Base-by-base conservation (phyloP, 2,329 filamentous ascomycete species). In the Aspergillus versicolor region DNA sequence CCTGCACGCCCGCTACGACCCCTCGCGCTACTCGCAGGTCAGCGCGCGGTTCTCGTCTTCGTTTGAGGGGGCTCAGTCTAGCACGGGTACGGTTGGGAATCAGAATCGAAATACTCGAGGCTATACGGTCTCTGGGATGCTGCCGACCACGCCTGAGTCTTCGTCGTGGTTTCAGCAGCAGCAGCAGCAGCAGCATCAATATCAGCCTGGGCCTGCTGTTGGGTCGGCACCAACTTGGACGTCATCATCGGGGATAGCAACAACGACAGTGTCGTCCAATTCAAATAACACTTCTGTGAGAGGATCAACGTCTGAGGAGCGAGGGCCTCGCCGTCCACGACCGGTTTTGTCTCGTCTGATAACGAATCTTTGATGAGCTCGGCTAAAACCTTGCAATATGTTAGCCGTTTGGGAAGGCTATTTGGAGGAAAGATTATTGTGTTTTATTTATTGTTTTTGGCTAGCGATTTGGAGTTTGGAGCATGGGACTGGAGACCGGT, bases 261-360 rank as follows among this genome's bases (percentile, higher is more conserved):
- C 38, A 24, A n/a, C 24, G 17, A 37, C 45, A 3, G 30, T 24
- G 17, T 17, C 45, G 9, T 7, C 30, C 3, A 30, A 8, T 15
- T 30, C 45, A 17, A 48, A 48, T 9, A 13, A 7, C n/a, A 12
- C 13, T 13, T 6, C 22, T 21, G 21, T 3, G 21, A 27, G 2
- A 15, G 1, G 40, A 44, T 12, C 40, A 15, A 42, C n/a, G n/a
- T 43, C 49, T 11, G 37, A 27, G 32, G 52, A 51, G 34, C 51
- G 52, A 44, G 60, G 53, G 11, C 63, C 63, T 42, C 61, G 65
- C 52, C 63, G 62, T 42, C 65, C 70, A 32, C 75, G 72, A 48
- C 73, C 73, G 15, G 69, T 72, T 9, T 54, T 75, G 24, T 70
- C 73, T 24, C 67, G 66, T 46, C 54, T 75, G 52, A 68, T 75